Evolutionary conservation across 495 filamentous ascomycete genomes (phyloP).

Genomic region (Tuber brumale): DNA sequence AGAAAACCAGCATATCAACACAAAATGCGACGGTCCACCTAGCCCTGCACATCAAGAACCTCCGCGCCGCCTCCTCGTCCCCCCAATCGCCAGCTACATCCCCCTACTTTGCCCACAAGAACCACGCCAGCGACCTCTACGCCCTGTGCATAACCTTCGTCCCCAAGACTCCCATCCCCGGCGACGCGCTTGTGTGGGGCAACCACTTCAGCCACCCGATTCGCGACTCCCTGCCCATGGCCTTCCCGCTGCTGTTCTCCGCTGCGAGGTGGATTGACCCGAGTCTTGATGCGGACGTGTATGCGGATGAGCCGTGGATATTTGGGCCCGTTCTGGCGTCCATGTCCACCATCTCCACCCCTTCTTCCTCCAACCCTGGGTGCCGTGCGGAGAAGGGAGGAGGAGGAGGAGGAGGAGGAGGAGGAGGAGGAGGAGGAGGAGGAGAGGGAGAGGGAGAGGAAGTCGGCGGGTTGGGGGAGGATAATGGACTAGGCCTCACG

Average conservation of each 20-base stretch:
- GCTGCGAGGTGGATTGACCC: constrained; percentile 88
- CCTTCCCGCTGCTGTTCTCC: constrained; percentile 71
- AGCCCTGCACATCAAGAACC: constrained; percentile 32
- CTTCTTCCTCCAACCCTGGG: neutral
- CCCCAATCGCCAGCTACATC: constrained; percentile 20
- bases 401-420: constrained; percentile 1
- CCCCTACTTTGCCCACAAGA: constrained; percentile 64
- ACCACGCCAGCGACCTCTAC: constrained; percentile 71
- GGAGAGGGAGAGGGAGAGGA: constrained; percentile 55
- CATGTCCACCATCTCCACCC: constrained; percentile 58
- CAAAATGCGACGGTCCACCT: constrained; percentile 29
- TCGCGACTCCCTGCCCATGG: constrained; percentile 74
- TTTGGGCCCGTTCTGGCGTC: constrained; percentile 69
- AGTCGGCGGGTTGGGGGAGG: constrained; percentile 51
- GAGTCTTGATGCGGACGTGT: constrained; percentile 75
- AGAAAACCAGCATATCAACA: constrained; percentile 54
- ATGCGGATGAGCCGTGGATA: constrained; percentile 76
- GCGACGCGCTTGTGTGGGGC: constrained; percentile 72
- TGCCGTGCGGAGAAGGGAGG: neutral
- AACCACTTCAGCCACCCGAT: constrained; percentile 91
- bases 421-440: constrained; percentile 4
- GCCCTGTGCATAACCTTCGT: constrained; percentile 69
- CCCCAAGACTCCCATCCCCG: constrained; percentile 54
- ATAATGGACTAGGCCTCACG: constrained; percentile 31
- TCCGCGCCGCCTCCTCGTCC: constrained; percentile 9